Percentiles rank a stretch among this genome's conserved stretches.
Conservation (phyloP, 805 yeast genomes). For the Alloascoidea africana region DNA sequence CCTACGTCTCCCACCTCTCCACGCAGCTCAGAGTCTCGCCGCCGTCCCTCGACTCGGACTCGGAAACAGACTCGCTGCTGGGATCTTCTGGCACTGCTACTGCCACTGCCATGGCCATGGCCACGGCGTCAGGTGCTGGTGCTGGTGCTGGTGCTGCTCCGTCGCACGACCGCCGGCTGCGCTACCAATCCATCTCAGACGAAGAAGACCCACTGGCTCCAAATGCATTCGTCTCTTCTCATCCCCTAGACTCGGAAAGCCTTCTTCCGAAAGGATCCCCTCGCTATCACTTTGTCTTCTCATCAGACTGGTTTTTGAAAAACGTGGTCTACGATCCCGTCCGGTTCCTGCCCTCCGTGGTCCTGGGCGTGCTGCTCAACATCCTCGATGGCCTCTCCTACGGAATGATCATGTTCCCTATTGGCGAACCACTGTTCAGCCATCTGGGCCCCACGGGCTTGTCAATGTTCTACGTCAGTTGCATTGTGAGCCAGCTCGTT, state of each 20-base stretch:
- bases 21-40: too few relatives aligned
- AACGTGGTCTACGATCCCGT: slow-evolving; percentile 23
- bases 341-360: slow-evolving; percentile 59
- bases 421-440: slow-evolving; percentile 65
- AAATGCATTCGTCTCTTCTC: slow-evolving; percentile 4
- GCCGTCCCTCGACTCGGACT: too few relatives aligned
- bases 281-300: too few relatives aligned
- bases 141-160: too few relatives aligned
- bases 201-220: background rate
- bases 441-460: slow-evolving; percentile 77
- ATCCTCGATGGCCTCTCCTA: slow-evolving; percentile 88
- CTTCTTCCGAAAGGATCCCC: slow-evolving; percentile 1
- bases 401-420: slow-evolving; percentile 95
- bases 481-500: slow-evolving; percentile 78
- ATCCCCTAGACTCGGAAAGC: slow-evolving; percentile 6
- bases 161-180: background rate
- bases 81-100: background rate
- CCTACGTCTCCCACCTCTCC: background rate
- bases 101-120: background rate
- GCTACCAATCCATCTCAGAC: slow-evolving; percentile 2
- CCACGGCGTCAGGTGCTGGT: too few relatives aligned
- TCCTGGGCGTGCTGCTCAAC: slow-evolving; percentile 72
- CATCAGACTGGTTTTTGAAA: slow-evolving; percentile 9
- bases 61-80: background rate
- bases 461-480: slow-evolving; percentile 87